These are phyloP conservation scores for Eutrema salsugineum DNA, from an alignment of 441 rosid species.

Conservation along the genomic window DNA sequence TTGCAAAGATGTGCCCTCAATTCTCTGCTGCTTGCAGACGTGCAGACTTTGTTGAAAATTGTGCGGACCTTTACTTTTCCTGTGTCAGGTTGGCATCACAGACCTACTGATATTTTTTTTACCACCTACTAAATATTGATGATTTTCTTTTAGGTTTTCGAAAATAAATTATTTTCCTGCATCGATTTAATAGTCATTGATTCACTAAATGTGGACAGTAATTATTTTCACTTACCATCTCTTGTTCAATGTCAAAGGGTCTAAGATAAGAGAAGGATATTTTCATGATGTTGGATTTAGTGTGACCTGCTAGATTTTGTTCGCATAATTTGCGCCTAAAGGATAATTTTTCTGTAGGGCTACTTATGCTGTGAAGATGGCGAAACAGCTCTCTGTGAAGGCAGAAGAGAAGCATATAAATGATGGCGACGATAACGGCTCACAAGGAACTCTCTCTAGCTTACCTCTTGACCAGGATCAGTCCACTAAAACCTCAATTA, in stretches of 20 bases:
- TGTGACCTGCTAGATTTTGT: constrained; percentile 11
- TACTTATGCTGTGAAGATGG: constrained; percentile 88
- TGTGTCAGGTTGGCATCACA: constrained; percentile 82
- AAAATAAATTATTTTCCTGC: not conserved
- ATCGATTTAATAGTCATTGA: not conserved
- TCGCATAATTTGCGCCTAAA: not conserved
- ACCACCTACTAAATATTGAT: constrained; percentile 14
- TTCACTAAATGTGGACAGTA: not conserved
- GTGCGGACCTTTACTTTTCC: constrained; percentile 95
- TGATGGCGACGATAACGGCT: constrained; percentile 79
- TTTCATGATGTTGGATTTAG: constrained; percentile 14
- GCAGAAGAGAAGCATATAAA: constrained; percentile 81
- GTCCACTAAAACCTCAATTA: constrained; percentile 80
- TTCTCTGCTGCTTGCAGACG: constrained; percentile 97
- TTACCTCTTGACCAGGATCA: constrained; percentile 89
- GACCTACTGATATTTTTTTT: constrained; percentile 18
- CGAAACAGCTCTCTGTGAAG: constrained; percentile 72
- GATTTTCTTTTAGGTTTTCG: not conserved
- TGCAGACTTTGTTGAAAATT: constrained; percentile 89
- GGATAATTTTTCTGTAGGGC: constrained; percentile 62
- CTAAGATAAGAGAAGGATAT: not conserved
- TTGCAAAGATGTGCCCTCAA: constrained; percentile 97
- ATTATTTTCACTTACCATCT: constrained; percentile 4
- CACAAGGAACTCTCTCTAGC: constrained; percentile 84
- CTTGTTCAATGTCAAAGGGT: constrained; percentile 14